Percentiles rank a stretch among this genome's conserved stretches.
These are phyloP conservation scores for Boletus rubroflammeus DNA, from an alignment of 768 basidiomycete species.

Conservation along the genomic window DNA sequence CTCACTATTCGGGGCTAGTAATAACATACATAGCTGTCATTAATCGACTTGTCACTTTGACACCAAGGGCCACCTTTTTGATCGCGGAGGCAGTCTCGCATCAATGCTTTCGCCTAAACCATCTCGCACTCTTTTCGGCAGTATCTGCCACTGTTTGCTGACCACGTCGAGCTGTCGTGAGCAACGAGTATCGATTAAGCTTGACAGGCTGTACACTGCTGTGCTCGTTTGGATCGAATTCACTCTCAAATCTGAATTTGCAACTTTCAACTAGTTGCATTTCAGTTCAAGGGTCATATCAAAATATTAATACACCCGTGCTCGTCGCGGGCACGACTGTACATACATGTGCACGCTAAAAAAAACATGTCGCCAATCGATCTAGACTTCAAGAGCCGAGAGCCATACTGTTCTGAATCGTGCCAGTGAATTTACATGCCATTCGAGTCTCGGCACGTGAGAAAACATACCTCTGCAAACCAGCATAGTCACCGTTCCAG, in stretches of 20 bases:
- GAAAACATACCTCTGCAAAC: slow-evolving; percentile 36
- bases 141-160: too few relatives aligned
- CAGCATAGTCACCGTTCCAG: slow-evolving; percentile 51
- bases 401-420: slow-evolving; percentile 17
- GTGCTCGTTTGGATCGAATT: too few relatives aligned
- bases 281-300: not conserved
- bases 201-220: not conserved
- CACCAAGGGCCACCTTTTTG: not conserved
- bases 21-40: too few relatives aligned
- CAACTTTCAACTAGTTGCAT: not conserved
- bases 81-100: not conserved
- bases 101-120: too few relatives aligned
- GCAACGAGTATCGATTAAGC: not conserved
- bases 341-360: not conserved
- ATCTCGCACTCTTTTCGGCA: not conserved
- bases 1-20: not conserved
- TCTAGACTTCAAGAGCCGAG: slow-evolving; percentile 4
- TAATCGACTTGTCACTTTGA: not conserved
- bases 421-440: not conserved
- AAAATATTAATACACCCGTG: not conserved
- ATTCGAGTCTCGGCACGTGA: not conserved
- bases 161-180: not conserved
- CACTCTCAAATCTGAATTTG: too few relatives aligned
- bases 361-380: not conserved
- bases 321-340: not conserved